phyloP scores from a whole-genome alignment of 305 asterid genomes.

The Plantago coronopus region DNA sequence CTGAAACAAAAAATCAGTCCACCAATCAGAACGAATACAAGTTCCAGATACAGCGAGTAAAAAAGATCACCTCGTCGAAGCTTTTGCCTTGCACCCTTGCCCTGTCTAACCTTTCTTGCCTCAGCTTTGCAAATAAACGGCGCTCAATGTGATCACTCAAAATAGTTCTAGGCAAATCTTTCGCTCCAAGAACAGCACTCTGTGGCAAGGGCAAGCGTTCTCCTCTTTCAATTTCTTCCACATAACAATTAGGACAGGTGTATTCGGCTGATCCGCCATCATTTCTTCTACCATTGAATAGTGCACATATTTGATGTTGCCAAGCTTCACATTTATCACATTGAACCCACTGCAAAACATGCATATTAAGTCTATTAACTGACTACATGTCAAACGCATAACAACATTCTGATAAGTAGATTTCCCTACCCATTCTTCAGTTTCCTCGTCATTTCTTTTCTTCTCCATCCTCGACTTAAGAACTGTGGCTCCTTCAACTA shows the following conservation, averaged over 20 bases:
- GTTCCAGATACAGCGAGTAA: constrained; percentile 13
- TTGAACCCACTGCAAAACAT: constrained; percentile 86
- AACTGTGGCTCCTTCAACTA: constrained; percentile 60
- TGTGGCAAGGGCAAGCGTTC: constrained; percentile 79
- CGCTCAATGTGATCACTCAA: constrained; percentile 92
- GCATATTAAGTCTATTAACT: constrained; percentile 23
- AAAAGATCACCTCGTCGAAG: constrained; percentile 72
- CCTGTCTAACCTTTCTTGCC: constrained; percentile 80
- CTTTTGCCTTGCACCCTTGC: constrained; percentile 73
- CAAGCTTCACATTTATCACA: constrained; percentile 98
- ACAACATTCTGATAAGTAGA: constrained; percentile 22
- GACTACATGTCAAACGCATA: constrained; percentile 11
- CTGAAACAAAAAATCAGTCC: not conserved
- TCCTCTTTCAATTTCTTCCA: constrained; percentile 81
- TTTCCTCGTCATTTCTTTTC: constrained; percentile 92
- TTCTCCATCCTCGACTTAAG: constrained; percentile 80
- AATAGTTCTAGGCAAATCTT: constrained; percentile 83
- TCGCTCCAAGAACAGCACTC: constrained; percentile 96
- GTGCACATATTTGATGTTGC: constrained; percentile 98
- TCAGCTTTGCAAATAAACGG: constrained; percentile 62
- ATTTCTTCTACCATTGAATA: constrained; percentile 96
- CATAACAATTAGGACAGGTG: constrained; percentile 96
- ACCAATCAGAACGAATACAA: constrained; percentile 16
- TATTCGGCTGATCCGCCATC: constrained; percentile 97
- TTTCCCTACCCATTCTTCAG: constrained; percentile 89